A percentile compares a stretch with the other conserved stretches of the same genome.
These are phyloP conservation scores for Camellia sinensis DNA, from an alignment of 148 eudicot species.

Conservation along the genomic window DNA sequence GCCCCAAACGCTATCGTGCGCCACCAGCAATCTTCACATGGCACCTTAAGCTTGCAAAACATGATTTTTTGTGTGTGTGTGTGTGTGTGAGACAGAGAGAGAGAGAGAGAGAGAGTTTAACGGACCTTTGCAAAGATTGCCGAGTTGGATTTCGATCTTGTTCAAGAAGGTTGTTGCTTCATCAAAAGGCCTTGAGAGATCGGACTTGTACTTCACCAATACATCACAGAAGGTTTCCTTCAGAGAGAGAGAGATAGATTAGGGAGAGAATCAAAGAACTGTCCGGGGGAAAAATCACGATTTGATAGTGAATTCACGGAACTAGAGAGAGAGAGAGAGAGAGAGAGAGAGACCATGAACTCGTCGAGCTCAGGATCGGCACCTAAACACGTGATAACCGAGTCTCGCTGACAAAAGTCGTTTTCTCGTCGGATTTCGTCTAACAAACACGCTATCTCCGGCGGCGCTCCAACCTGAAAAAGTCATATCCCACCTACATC, in stretches of 20 bases:
- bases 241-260: not conserved
- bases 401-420: slow-evolving; percentile 26
- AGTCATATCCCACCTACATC: not conserved
- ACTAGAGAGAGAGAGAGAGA: not conserved
- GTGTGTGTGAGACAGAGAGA: not conserved
- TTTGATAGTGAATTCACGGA: not conserved
- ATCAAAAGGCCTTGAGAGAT: slow-evolving; percentile 82
- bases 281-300: not conserved
- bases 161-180: slow-evolving; percentile 79
- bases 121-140: slow-evolving; percentile 62
- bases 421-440: slow-evolving; percentile 77
- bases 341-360: slow-evolving; percentile 55
- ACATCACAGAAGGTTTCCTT: slow-evolving; percentile 78
- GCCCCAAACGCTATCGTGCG: slow-evolving; percentile 1
- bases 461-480: slow-evolving; percentile 83
- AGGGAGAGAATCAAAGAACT: not conserved
- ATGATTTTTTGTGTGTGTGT: not conserved
- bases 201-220: slow-evolving; percentile 73
- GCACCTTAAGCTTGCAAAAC: not conserved
- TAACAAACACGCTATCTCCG: slow-evolving; percentile 56
- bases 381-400: slow-evolving; percentile 43
- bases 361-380: slow-evolving; percentile 95
- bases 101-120: not conserved
- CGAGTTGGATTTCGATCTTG: slow-evolving; percentile 61
- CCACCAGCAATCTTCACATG: not conserved